Conservation (phyloP, 2,329 filamentous ascomycete genomes). For the Trichoderma simmonsii region DNA sequence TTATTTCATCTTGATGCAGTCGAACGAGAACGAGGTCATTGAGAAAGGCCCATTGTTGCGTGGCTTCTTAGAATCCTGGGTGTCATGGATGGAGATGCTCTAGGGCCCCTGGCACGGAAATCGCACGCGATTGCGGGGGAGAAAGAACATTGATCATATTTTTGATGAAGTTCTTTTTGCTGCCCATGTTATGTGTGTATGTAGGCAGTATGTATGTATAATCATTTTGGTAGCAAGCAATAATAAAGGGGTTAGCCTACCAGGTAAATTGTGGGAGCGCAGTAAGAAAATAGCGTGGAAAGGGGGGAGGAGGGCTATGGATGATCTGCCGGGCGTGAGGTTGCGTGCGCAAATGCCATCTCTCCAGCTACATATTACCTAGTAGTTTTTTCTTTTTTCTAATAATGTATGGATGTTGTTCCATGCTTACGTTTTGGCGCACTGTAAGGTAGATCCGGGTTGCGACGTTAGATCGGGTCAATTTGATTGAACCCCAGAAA, state of each 20-base stretch:
- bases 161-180: not conserved
- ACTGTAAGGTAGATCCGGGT: not conserved
- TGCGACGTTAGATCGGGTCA: not conserved
- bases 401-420: not conserved
- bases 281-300: slow-evolving; percentile 13
- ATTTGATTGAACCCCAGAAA: not conserved
- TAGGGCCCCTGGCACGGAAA: not conserved
- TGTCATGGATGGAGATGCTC: not conserved
- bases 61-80: not conserved
- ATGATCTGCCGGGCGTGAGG: not conserved
- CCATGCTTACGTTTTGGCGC: not conserved
- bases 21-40: not conserved
- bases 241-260: slow-evolving; percentile 9
- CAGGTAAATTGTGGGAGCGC: not conserved
- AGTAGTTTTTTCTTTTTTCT: not conserved
- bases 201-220: not conserved
- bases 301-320: not conserved
- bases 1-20: not conserved
- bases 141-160: not conserved
- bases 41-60: not conserved
- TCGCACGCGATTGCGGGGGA: not conserved
- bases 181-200: not conserved
- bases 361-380: no score
- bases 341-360: not conserved
- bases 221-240: not conserved